Conservation (phyloP, 2,329 filamentous ascomycete species). For the Pseudocercospora ulei region DNA sequence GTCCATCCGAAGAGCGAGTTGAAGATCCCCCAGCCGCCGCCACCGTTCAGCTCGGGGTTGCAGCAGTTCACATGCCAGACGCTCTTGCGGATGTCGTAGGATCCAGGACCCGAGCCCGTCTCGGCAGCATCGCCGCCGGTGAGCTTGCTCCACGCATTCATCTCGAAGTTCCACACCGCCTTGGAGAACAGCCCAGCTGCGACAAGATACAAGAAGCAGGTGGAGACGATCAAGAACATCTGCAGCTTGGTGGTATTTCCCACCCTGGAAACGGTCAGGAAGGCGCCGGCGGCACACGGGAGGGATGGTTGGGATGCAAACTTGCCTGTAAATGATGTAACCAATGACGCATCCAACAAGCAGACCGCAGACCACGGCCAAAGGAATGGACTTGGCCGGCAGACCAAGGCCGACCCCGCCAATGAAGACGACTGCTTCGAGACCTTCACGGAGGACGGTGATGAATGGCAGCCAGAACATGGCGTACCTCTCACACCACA, state of each 20-base stretch:
- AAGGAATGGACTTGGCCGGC: slow-evolving; percentile 64
- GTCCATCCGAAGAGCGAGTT: slow-evolving; percentile 79
- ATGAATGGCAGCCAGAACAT: slow-evolving; percentile 83
- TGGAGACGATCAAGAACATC: slow-evolving; percentile 69
- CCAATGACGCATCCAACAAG: slow-evolving; percentile 58
- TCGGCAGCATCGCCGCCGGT: slow-evolving; percentile 56
- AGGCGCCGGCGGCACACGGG: background rate
- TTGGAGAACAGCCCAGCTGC: slow-evolving; percentile 73
- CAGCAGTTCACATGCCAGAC: slow-evolving; percentile 85
- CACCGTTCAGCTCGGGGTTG: slow-evolving; percentile 60
- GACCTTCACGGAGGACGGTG: slow-evolving; percentile 74
- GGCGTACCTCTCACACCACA: slow-evolving; percentile 64
- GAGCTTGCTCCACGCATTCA: slow-evolving; percentile 55
- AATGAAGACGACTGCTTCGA: slow-evolving; percentile 79
- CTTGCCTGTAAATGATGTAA: slow-evolving; percentile 68
- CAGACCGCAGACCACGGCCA: slow-evolving; percentile 65
- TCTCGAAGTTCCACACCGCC: slow-evolving; percentile 64
- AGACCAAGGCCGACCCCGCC: slow-evolving; percentile 70
- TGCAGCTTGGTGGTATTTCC: slow-evolving; percentile 60
- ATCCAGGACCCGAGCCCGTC: slow-evolving; percentile 58
- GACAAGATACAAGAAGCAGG: slow-evolving; percentile 74
- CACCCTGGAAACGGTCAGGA: slow-evolving; percentile 37
- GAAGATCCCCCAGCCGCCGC: slow-evolving; percentile 77
- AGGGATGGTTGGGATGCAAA: no score
- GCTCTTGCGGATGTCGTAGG: slow-evolving; percentile 66